A percentile compares a stretch with the other conserved stretches of the same genome.
Conservation (phyloP, 257 asterid species). For the Buddleja alternifolia region DNA sequence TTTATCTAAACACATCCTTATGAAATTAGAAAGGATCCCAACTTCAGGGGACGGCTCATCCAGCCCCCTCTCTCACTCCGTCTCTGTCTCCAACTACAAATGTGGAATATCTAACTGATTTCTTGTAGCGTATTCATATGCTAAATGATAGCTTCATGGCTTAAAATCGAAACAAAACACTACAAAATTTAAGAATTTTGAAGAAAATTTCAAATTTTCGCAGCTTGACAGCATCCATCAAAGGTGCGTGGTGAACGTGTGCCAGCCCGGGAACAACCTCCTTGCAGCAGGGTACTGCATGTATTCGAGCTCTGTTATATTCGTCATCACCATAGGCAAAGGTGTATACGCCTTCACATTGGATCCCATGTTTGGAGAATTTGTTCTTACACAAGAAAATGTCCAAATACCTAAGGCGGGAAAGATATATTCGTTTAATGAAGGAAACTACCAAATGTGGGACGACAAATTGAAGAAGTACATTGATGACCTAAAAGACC, state of each 20-base stretch:
- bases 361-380: slow-evolving; percentile 92
- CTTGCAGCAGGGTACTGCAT: slow-evolving; percentile 96
- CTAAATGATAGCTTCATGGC: too few species aligned
- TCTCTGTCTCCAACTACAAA: too few species aligned
- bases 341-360: slow-evolving; percentile 84
- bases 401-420: slow-evolving; percentile 83
- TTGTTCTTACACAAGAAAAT: slow-evolving; percentile 77
- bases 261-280: slow-evolving; percentile 90
- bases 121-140: not conserved
- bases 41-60: too few species aligned
- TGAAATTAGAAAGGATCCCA: too few species aligned
- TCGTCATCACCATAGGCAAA: slow-evolving; percentile 71
- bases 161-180: not conserved
- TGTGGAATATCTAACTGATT: too few species aligned
- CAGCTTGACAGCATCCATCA: slow-evolving; percentile 64
- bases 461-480: slow-evolving; percentile 85
- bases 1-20: too few species aligned
- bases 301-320: slow-evolving; percentile 91
- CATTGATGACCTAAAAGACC: slow-evolving; percentile 85
- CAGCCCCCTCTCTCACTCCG: too few species aligned
- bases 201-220: slow-evolving; percentile 10
- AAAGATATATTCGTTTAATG: slow-evolving; percentile 82
- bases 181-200: not conserved
- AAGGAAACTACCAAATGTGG: slow-evolving; percentile 93
- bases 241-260: slow-evolving; percentile 77